Evolutionary conservation across 192 early-diverging fungal species (phyloP), one percentile per base, ranked within the genome.

Genomic region (Umbelopsis vinacea): DNA sequence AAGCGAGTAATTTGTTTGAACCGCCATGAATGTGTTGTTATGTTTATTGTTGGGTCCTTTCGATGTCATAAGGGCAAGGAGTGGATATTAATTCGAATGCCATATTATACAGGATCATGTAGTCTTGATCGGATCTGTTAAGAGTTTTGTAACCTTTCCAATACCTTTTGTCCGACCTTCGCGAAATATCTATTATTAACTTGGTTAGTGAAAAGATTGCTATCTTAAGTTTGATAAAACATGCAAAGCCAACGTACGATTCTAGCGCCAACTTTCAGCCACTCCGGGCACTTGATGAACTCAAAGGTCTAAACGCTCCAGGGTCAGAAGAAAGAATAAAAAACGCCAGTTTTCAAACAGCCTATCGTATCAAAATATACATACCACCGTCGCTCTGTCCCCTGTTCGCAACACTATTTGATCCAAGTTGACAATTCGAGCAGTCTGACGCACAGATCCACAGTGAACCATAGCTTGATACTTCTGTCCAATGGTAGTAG

Each of bases 401-500:
- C 96, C 95, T 1, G 96, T 96, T 35, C 96, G 85, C 79, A 97
- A 77, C 7, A 94, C 84, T 40, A 78, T 80, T 19, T 86, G 84
- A 57, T 92, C 87, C 84, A 94, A 80, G 0, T 89, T 84, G 45
- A 94, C 79, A 22, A 97, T 92, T 45, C 89, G 85, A 0, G 93
- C 96, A 0, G 96, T 95, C 80, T 97, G 96, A 19, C 95, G 85
- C 9, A 90, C 92, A 55, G 85, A 86, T 0, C 95, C 94, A 71
- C 93, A 96, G 70, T 97, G 96, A 55, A 97, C 71, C 96, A 97
- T 97, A 5, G 96, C 95, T 83, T 97, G 96, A 80, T 97, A 97
- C 68, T 92, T 91, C 66, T 86, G 83, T 14, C 88, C 88, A 69
- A 97, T 97, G 7, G 96, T 97, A 0, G 96, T 96, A 37, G 91